These are phyloP conservation scores for Filosporella fistucella DNA, from an alignment of 495 filamentous ascomycete species.

Conservation along the genomic window DNA sequence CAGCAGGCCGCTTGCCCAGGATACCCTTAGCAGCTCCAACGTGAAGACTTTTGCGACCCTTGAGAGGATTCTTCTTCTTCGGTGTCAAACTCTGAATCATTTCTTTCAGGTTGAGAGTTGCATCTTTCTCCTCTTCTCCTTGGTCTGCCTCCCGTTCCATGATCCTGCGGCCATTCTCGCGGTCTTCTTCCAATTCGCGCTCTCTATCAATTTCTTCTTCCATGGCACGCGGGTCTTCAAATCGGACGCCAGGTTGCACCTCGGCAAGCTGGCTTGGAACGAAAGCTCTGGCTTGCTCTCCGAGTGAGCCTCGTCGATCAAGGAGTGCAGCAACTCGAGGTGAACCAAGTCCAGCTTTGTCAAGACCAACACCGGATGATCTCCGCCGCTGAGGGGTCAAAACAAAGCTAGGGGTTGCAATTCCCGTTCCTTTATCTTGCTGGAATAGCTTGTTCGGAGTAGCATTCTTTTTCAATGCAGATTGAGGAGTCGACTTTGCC, in stretches of 20 bases:
- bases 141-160: conserved; percentile 43
- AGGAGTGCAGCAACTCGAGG: conserved; percentile 70
- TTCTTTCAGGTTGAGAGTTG: conserved; percentile 61
- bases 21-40: conserved; percentile 71
- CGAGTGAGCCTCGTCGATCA: conserved; percentile 67
- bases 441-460: conserved; percentile 46
- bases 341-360: conserved; percentile 72
- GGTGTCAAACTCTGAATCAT: conserved; percentile 76
- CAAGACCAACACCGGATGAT: conserved; percentile 71
- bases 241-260: conserved; percentile 36
- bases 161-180: conserved; percentile 53
- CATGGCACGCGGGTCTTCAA: conserved; percentile 62
- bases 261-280: conserved; percentile 40
- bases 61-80: conserved; percentile 64
- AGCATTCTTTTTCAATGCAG: conserved; percentile 6
- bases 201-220: conserved; percentile 67
- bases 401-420: conserved; percentile 58
- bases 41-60: conserved; percentile 70
- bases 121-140: conserved; percentile 49
- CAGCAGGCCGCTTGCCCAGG: conserved; percentile 68
- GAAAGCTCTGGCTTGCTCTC: conserved; percentile 60
- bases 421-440: conserved; percentile 49
- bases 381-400: conserved; percentile 58
- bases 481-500: conserved; percentile 18
- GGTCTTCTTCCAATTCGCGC: conserved; percentile 56